Evolutionary conservation across 495 filamentous ascomycete genomes (phyloP).

Genomic region (Aspergillus haitiensis): DNA sequence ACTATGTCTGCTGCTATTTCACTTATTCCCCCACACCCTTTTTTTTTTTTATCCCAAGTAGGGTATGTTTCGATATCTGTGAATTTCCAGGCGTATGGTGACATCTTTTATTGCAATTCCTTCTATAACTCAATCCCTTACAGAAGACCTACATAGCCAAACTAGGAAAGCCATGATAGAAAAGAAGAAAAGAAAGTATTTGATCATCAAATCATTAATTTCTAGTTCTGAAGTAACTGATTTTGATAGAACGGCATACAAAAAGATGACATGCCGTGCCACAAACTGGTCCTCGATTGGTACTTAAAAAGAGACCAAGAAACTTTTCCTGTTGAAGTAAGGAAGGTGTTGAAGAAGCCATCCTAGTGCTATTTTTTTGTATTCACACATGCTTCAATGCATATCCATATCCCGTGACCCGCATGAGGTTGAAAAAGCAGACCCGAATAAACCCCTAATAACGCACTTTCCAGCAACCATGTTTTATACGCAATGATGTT

Average conservation of each 20-base stretch:
- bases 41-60: too few species aligned
- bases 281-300: conserved; percentile 5
- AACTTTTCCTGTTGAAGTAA: conserved; percentile 41
- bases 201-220: conserved; percentile 24
- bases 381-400: conserved; percentile 31
- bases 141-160: too few species aligned
- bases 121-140: too few species aligned
- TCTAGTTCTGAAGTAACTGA: conserved; percentile 9
- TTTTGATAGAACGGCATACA: not conserved
- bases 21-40: too few species aligned
- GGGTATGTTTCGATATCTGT: too few species aligned
- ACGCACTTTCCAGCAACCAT: conserved; percentile 36
- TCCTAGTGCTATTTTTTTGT: conserved; percentile 35
- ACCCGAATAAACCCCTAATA: conserved; percentile 45
- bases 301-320: conserved; percentile 10
- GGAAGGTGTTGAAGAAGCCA: conserved; percentile 44
- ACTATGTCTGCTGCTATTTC: too few species aligned
- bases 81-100: too few species aligned
- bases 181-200: not conserved
- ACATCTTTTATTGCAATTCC: too few species aligned
- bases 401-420: conserved; percentile 46
- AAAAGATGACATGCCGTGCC: not conserved
- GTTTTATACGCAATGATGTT: conserved; percentile 34
- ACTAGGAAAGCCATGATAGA: too few species aligned
- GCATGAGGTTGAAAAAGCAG: conserved; percentile 54